phyloP scores from a whole-genome alignment of 768 basidiomycete species.

The Clathrus columnatus region DNA sequence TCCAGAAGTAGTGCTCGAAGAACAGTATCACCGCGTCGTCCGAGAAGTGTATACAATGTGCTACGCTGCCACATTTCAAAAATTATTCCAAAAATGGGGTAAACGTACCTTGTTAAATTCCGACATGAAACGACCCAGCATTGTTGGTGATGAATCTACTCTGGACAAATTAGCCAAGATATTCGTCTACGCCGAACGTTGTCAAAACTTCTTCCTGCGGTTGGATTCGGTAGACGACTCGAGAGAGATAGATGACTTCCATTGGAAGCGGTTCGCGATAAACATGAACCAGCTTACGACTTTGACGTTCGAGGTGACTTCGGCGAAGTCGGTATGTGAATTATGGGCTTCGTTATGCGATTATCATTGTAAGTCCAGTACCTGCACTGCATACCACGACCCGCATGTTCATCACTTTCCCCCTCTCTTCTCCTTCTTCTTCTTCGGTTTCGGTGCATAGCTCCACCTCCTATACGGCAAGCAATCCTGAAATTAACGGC shows the following conservation, averaged over 20 bases:
- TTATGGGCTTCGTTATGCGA: not conserved
- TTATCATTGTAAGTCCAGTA: not conserved
- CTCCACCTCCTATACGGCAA: not conserved
- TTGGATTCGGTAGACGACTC: not conserved
- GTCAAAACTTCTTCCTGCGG: not conserved
- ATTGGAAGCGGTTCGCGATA: not conserved
- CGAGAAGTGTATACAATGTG: not conserved
- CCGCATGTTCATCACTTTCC: not conserved
- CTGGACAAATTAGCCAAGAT: not conserved
- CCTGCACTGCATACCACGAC: not conserved
- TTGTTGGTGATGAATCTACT: not conserved
- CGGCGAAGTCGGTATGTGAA: not conserved
- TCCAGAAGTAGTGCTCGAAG: not conserved
- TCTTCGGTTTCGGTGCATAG: not conserved
- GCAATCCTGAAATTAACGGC: not conserved
- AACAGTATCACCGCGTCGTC: not conserved
- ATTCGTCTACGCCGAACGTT: not conserved
- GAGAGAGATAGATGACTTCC: not conserved
- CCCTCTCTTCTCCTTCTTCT: not conserved
- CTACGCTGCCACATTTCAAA: not conserved
- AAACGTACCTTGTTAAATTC: not conserved
- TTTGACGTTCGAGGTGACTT: not conserved
- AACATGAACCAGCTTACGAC: not conserved
- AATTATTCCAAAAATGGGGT: not conserved
- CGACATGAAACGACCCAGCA: not conserved